phyloP scores from a whole-genome alignment of 441 rosid species.

The Erodium texanum region DNA sequence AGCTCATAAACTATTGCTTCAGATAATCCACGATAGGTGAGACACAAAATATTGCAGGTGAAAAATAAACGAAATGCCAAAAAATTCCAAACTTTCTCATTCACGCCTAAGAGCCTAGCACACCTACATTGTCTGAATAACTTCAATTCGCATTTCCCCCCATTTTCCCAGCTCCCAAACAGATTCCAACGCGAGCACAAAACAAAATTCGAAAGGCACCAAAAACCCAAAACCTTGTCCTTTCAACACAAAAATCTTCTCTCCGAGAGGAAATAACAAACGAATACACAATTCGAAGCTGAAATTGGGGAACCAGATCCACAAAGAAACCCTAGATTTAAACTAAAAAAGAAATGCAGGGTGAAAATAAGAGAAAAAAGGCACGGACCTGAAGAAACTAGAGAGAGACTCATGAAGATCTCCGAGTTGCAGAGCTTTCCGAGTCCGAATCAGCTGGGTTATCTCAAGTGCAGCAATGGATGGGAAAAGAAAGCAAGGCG shows the following conservation, averaged over 20 bases:
- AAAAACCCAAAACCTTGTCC: constrained; percentile 4
- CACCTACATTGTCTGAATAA: not conserved
- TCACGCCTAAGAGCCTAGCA: not conserved
- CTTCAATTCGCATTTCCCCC: constrained; percentile 2
- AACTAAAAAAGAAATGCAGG: not conserved
- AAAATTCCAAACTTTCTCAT: constrained; percentile 2
- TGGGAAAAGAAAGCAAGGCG: not conserved
- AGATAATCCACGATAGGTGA: not conserved
- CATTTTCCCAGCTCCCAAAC: constrained; percentile 17
- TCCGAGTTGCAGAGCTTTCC: not conserved
- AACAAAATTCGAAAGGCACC: not conserved
- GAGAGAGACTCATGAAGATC: not conserved
- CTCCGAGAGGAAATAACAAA: not conserved
- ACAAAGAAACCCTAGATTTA: not conserved
- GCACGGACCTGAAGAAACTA: not conserved
- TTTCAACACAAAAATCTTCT: not conserved
- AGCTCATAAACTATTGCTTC: not conserved
- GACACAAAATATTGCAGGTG: not conserved
- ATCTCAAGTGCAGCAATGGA: not conserved
- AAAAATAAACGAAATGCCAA: not conserved
- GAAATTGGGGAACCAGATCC: not conserved
- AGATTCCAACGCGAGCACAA: constrained; percentile 3
- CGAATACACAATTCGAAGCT: not conserved
- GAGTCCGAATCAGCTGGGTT: not conserved
- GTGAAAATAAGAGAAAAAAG: not conserved